Percentiles rank a stretch among this genome's conserved stretches.
These are phyloP conservation scores for Saccharum hybrid DNA, from an alignment of 202 grass and related monocot genomes.

Conservation along the genomic window DNA sequence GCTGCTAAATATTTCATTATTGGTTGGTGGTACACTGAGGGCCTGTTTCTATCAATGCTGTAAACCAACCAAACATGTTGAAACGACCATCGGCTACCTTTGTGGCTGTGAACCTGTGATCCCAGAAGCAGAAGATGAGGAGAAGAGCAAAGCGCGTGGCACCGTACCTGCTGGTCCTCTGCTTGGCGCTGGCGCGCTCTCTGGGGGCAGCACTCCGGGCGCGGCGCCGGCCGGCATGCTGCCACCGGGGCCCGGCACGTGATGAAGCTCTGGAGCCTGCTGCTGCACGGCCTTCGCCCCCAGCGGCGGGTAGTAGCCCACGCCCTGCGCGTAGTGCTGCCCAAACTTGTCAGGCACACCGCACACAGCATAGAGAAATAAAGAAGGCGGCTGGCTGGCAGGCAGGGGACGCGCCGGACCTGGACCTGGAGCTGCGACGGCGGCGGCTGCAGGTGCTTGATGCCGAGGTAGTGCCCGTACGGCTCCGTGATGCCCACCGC, in stretches of 20 bases:
- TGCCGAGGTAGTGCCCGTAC: conserved; percentile 59
- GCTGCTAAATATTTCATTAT: neutral
- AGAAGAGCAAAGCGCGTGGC: neutral
- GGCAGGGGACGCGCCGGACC: conserved; percentile 13
- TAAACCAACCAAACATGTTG: neutral
- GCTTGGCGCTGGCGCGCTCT: conserved; percentile 36
- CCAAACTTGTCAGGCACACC: conserved; percentile 8
- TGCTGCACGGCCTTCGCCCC: conserved; percentile 49
- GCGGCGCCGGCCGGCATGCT: neutral
- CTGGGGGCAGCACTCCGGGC: conserved; percentile 12
- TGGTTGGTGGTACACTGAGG: neutral
- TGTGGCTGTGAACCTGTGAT: neutral
- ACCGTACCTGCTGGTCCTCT: conserved; percentile 43
- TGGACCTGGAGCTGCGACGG: conserved; percentile 40
- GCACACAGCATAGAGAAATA: no score
- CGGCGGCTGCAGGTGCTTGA: conserved; percentile 54
- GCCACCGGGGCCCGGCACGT: neutral
- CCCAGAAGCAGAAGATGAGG: neutral
- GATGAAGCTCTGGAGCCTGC: conserved; percentile 19
- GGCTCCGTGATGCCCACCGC: conserved; percentile 47
- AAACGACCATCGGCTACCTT: neutral
- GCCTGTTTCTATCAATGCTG: neutral
- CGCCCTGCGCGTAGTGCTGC: conserved; percentile 55
- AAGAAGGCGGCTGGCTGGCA: no score
- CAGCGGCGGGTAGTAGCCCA: conserved; percentile 50